Percentiles rank a stretch among this genome's conserved stretches.
Conservation (phyloP, 73 alveolate species). For the Symbiodinium pilosum region DNA sequence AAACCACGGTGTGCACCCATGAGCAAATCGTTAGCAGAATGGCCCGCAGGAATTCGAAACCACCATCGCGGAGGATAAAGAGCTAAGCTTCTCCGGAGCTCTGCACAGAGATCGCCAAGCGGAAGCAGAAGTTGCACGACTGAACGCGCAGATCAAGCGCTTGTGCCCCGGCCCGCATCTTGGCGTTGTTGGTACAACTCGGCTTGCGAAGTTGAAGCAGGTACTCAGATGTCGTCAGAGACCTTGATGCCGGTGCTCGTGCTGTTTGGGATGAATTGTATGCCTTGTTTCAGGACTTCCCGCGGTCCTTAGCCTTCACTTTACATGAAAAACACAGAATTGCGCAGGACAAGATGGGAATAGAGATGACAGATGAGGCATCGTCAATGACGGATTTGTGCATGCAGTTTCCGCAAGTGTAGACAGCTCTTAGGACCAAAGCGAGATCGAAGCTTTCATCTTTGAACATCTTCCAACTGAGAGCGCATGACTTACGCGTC, state of each 20-base stretch:
- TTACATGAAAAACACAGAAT: too few species aligned
- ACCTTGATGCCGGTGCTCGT: constrained; percentile 53
- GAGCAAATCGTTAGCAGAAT: too few species aligned
- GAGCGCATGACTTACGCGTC: neutral
- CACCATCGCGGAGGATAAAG: neutral
- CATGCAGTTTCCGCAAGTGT: neutral
- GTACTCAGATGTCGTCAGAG: constrained; percentile 62
- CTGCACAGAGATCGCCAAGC: neutral
- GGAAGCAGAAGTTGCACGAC: constrained; percentile 36
- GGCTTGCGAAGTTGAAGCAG: neutral
- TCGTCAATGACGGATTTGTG: neutral
- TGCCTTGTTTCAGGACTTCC: constrained; percentile 54
- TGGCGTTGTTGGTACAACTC: neutral
- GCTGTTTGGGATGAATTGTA: constrained; percentile 81
- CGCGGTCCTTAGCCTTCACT: too few species aligned
- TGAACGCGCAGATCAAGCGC: constrained; percentile 43
- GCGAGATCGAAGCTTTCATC: constrained; percentile 55
- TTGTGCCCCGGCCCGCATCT: constrained; percentile 23
- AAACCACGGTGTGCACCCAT: too few species aligned
- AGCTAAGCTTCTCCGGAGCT: neutral
- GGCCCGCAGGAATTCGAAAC: neutral
- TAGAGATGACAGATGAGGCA: constrained; percentile 72
- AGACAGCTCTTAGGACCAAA: constrained; percentile 32
- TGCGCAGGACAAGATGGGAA: constrained; percentile 65
- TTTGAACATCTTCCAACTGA: constrained; percentile 73